These are phyloP conservation scores for Mucor mucedo DNA, from an alignment of 371 early-diverging fungal species.

Conservation along the genomic window DNA sequence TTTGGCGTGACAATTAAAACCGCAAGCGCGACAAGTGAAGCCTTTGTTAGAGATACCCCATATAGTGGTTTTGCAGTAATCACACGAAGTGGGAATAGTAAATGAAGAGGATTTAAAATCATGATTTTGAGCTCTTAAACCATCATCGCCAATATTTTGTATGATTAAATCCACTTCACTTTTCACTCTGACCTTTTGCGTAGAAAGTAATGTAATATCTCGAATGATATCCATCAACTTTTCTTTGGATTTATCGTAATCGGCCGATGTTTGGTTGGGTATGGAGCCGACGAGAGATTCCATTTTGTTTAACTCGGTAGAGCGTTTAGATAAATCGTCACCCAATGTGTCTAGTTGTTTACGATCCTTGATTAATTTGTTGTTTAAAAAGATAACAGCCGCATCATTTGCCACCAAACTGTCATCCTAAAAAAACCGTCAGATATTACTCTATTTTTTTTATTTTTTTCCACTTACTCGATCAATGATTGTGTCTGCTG, in stretches of 20 bases:
- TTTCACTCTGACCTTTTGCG: slow-evolving; percentile 53
- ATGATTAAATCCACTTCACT: slow-evolving; percentile 65
- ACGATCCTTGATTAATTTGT: slow-evolving; percentile 64
- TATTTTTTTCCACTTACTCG: slow-evolving; percentile 21
- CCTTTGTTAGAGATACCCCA: slow-evolving; percentile 84
- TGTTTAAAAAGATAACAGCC: slow-evolving; percentile 63
- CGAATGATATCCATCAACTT: slow-evolving; percentile 55
- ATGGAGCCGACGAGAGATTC: slow-evolving; percentile 23
- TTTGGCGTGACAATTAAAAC: slow-evolving; percentile 83
- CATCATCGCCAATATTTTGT: slow-evolving; percentile 63
- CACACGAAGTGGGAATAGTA: slow-evolving; percentile 83
- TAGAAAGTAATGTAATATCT: slow-evolving; percentile 57
- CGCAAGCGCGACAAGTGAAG: slow-evolving; percentile 81
- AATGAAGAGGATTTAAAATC: slow-evolving; percentile 78
- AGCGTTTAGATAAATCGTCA: slow-evolving; percentile 51
- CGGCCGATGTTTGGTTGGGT: slow-evolving; percentile 31
- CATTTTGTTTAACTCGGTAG: slow-evolving; percentile 31
- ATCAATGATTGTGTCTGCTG: slow-evolving; percentile 48
- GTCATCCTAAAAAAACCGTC: slow-evolving; percentile 43
- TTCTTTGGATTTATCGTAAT: slow-evolving; percentile 46
- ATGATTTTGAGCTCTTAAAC: slow-evolving; percentile 59
- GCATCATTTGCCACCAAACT: slow-evolving; percentile 59
- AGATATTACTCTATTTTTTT: too few relatives aligned
- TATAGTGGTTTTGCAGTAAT: slow-evolving; percentile 74
- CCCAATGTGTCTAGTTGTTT: slow-evolving; percentile 48